Evolutionary conservation across 2,329 filamentous ascomycete species (phyloP).

Genomic region (Cladosporium phlei): DNA sequence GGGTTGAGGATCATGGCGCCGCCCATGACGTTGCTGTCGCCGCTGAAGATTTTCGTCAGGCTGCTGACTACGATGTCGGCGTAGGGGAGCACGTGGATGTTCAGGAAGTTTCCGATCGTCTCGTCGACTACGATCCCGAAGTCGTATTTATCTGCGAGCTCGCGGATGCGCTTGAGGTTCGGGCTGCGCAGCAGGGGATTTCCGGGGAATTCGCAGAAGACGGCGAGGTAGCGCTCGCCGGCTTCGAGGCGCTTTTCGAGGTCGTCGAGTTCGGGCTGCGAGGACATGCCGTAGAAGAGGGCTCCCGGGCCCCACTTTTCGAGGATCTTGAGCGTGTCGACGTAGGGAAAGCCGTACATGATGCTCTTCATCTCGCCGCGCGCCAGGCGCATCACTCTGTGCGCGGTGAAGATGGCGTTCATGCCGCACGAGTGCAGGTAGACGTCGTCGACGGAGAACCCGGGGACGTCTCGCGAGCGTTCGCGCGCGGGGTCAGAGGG

Average conservation of each 20-base stretch:
- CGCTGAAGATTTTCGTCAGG: conserved; percentile 94
- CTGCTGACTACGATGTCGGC: conserved; percentile 92
- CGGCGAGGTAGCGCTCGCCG: conserved; percentile 72
- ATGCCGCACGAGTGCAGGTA: conserved; percentile 87
- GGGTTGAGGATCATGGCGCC: conserved; percentile 64
- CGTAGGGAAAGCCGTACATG: conserved; percentile 94
- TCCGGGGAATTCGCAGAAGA: conserved; percentile 93
- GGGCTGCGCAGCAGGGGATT: conserved; percentile 86
- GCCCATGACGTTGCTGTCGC: conserved; percentile 97
- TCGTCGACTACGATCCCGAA: conserved; percentile 93
- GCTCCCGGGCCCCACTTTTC: conserved; percentile 91
- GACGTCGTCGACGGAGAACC: conserved; percentile 78
- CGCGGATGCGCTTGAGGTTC: conserved; percentile 74
- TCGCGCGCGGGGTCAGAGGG: conserved; percentile 33
- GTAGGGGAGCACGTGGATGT: conserved; percentile 84
- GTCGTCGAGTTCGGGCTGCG: conserved; percentile 73
- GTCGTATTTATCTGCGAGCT: conserved; percentile 73
- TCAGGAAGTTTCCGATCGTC: conserved; percentile 93
- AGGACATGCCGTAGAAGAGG: conserved; percentile 79
- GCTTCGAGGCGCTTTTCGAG: conserved; percentile 65
- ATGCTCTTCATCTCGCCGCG: conserved; percentile 69
- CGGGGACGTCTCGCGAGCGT: conserved; percentile 46
- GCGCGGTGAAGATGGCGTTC: conserved; percentile 89
- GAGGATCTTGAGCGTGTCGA: conserved; percentile 91
- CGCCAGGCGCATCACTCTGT: conserved; percentile 65